Evolutionary conservation across 2,329 filamentous ascomycete genomes (phyloP).

Genomic region (Colletotrichum horii): DNA sequence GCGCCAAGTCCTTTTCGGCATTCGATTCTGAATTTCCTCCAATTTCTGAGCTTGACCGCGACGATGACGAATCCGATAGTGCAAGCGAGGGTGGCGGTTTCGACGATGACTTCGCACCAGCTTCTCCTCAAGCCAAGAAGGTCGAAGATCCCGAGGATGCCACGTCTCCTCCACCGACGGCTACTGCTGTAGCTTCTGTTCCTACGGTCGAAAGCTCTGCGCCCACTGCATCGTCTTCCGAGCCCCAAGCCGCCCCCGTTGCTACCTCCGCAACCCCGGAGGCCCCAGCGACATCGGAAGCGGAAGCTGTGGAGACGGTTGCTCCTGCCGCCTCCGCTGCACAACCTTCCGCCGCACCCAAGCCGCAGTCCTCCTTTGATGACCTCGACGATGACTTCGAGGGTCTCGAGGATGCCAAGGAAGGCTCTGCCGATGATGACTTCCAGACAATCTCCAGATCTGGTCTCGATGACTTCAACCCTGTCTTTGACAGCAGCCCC

Average conservation of each 20-base stretch:
- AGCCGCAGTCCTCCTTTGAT: conserved; percentile 64
- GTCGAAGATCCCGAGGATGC: conserved; percentile 21
- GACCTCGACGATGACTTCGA: conserved; percentile 84
- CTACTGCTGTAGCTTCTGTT: conserved; percentile 33
- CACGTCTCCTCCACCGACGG: conserved; percentile 22
- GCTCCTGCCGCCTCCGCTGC: conserved; percentile 27
- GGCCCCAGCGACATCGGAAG: not conserved
- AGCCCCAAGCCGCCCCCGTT: conserved; percentile 22
- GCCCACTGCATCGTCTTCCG: not conserved
- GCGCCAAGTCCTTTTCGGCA: conserved; percentile 50
- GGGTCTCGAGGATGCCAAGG: conserved; percentile 83
- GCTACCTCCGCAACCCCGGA: not conserved
- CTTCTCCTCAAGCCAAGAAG: conserved; percentile 50
- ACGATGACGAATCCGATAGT: conserved; percentile 74
- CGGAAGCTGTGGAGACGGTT: not conserved
- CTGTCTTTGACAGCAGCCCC: conserved; percentile 77
- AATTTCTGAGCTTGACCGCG: conserved; percentile 82
- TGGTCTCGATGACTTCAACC: conserved; percentile 79
- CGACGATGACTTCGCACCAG: conserved; percentile 88
- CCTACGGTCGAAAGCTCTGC: not conserved
- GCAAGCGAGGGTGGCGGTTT: conserved; percentile 83
- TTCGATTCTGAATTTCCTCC: conserved; percentile 89
- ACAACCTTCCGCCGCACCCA: conserved; percentile 16
- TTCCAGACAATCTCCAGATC: conserved; percentile 77
- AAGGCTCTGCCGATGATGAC: conserved; percentile 79